Evolutionary conservation across 305 asterid species (phyloP), one percentile per base, ranked within the genome.

Genomic region (Fraxinus xanthoxyloides): DNA sequence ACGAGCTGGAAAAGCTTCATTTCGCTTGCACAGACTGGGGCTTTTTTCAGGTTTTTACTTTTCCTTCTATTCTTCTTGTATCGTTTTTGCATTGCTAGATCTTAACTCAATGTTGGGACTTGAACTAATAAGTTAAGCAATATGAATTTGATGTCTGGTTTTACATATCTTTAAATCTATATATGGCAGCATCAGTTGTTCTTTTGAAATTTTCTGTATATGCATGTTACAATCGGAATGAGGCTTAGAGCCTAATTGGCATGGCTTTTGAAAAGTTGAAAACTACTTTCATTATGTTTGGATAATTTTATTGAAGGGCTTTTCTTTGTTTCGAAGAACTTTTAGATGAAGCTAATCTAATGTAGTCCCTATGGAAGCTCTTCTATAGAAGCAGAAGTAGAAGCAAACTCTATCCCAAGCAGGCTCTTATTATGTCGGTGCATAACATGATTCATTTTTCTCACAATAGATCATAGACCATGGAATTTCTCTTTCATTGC

Each of bases 21-120:
- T 78, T n/a, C 0, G 91, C 91, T 28, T 89, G 90, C 84, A 81
- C 81, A 84, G 76, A 89, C 1, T 90, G 92, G 92, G 91, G 92
- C 8, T 89, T 86, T 80, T 84, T 88, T 77, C 89, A 87, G 89
- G 90, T 91, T 30, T 43, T 13, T 26, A 13, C 28, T 1, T 17
- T 12, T 30, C 0, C 34, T 15, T 48, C 19, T 48, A 54, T 7
- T 21, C 10, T 28, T 23, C 19, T 28, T 23, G 34, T 38, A 23
- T 7, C 32, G 5, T 75, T 3, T 24, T 21, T 40, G 78, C 34
- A 24, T 63, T 63, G 34, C 72, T 12, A 63, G 72, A 26, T 63
- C 32, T 26, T 63, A 24, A 24, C 34, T 63, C 72, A 63, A 10
- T 23, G n/a, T 63, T 63, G 72, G 72, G n/a, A 24, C 72, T 26